Evolutionary conservation across 768 basidiomycete genomes (phyloP), one percentile per base, ranked within the genome.

Genomic region (Dioszegia crocea): DNA sequence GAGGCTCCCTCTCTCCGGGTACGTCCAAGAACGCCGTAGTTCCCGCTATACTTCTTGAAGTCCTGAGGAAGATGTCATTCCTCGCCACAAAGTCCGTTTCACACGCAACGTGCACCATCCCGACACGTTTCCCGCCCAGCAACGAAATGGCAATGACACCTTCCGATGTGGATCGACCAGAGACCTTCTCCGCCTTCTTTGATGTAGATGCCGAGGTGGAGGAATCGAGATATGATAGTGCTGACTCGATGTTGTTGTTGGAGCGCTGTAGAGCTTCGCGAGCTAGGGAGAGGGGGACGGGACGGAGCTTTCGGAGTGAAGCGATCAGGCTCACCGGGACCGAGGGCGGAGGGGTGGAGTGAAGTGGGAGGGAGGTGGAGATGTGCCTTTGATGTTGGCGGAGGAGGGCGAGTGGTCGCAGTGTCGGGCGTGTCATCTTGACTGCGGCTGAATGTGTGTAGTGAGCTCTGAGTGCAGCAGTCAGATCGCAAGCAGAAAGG

Each of bases 61-160:
- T 83, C 54, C 81, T 81, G 16, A 84, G 81, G 68, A 98, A 98
- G 12, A 91, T 80, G 58, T 86, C 84, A 67, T 90, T 93, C 63
- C 89, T 80, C 23, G 86, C 89, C 27, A 98, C 93, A 73, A 96
- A 98, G 79, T 98, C 93, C 52, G 93, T 96, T 79, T 98, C 93
- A 79, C 93, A 97, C 66, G 89, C 90, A 61, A 96, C 80, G 77
- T 98, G 93, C 57, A 97, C 80, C 83, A 96, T 88, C 19, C 87
- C 85, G 11, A 88, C 91, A 36, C 89, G 84, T 21, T 79, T 78
- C 16, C 87, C 88, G 14, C 82, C 79, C 17, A 88, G 85, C 23
- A 94, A 81, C 43, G 84, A 85, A n/a, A 88, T 80, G 54, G 85
- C 86, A 38, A 97, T 81, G 17, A 91, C 80, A 1, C 94, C 93